A percentile compares a stretch with the other conserved stretches of the same genome.
Conservation (phyloP, 192 early-diverging fungal species). For the Linderina pennispora region DNA sequence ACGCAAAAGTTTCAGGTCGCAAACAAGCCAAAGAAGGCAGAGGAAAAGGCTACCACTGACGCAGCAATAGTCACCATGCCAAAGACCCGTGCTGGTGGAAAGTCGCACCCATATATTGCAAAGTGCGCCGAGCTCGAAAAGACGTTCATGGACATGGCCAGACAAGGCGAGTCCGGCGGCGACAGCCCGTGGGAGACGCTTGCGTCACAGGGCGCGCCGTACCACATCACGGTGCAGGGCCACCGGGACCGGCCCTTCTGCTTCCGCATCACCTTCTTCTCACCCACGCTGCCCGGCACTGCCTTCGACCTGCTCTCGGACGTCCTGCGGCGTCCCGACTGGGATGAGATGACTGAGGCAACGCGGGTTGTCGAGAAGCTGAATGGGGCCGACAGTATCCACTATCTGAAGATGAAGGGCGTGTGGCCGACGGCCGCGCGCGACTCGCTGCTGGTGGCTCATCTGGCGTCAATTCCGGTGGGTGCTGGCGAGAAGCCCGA, state of each 20-base stretch:
- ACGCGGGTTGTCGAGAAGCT: slow-evolving; percentile 30
- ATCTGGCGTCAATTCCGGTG: slow-evolving; percentile 11
- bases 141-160: slow-evolving; percentile 18
- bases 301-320: slow-evolving; percentile 44
- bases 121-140: slow-evolving; percentile 28
- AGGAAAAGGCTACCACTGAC: no score
- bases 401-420: slow-evolving; percentile 42
- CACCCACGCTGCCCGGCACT: slow-evolving; percentile 21
- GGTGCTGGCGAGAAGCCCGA: neutral
- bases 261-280: slow-evolving; percentile 33
- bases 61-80: no score
- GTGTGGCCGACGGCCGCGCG: slow-evolving; percentile 47
- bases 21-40: no score
- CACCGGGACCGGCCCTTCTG: slow-evolving; percentile 33
- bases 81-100: no score
- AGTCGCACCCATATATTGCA: slow-evolving; percentile 19
- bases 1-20: neutral
- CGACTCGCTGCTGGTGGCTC: slow-evolving; percentile 42
- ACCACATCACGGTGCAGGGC: slow-evolving; percentile 32
- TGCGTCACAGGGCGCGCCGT: slow-evolving; percentile 13
- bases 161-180: neutral
- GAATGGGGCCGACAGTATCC: slow-evolving; percentile 23
- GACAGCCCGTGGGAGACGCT: slow-evolving; percentile 22
- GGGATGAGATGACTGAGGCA: slow-evolving; percentile 43
- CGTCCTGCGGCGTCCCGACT: slow-evolving; percentile 32